These are phyloP conservation scores for Lotus japonicus DNA, from an alignment of 306 rosid species.

Conservation along the genomic window DNA sequence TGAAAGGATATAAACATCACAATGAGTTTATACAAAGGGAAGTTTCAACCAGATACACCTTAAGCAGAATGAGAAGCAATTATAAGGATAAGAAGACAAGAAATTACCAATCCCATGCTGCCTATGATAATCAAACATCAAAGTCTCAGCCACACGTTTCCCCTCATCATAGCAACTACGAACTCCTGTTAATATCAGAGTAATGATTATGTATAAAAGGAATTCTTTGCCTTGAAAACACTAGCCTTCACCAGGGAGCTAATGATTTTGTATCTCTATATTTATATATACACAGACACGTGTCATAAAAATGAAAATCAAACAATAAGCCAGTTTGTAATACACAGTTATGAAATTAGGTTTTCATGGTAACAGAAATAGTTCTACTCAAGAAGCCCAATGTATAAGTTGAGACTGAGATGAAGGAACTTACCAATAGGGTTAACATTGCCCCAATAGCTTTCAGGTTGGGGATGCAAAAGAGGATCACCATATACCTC, in stretches of 20 bases:
- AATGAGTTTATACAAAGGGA: background rate
- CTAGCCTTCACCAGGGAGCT: background rate
- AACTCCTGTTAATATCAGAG: constrained; percentile 43
- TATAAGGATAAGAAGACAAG: background rate
- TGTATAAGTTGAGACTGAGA: background rate
- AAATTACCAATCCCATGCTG: constrained; percentile 83
- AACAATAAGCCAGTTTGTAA: background rate
- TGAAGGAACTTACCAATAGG: constrained; percentile 53
- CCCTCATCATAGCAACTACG: constrained; percentile 99
- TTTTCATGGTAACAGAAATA: background rate
- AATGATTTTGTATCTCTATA: background rate
- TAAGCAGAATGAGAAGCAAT: background rate
- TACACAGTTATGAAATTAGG: background rate
- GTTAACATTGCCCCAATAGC: constrained; percentile 82
- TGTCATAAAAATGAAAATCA: too few species aligned
- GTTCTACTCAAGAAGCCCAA: constrained; percentile 1
- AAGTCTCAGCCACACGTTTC: constrained; percentile 95
- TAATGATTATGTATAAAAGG: background rate
- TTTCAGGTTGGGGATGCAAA: constrained; percentile 73
- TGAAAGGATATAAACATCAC: background rate
- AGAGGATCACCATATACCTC: constrained; percentile 91
- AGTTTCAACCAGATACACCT: background rate
- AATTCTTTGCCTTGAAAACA: background rate
- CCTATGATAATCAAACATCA: constrained; percentile 98
- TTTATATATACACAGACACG: background rate